Evolutionary conservation across 345 rosid genomes (phyloP).

Genomic region (Moricandia moricandioides): DNA sequence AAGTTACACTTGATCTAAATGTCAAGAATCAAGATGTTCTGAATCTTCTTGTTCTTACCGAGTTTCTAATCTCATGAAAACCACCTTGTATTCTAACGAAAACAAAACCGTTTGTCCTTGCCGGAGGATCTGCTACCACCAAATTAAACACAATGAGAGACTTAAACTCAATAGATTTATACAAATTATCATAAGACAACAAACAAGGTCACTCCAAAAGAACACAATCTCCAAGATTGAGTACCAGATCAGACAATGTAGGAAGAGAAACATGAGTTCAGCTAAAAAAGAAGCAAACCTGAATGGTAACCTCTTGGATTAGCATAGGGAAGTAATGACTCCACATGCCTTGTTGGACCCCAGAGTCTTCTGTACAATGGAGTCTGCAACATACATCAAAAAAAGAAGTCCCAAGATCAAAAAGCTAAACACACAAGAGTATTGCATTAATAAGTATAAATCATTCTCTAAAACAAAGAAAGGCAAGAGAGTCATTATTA

Average conservation of each 20-base stretch:
- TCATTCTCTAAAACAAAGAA: background rate
- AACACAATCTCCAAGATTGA: background rate
- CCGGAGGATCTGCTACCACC: constrained; percentile 53
- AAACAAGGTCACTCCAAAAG: no score
- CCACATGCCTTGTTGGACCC: constrained; percentile 77
- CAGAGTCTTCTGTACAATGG: constrained; percentile 77
- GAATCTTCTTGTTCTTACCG: constrained; percentile 57
- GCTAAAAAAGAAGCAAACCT: constrained; percentile 44
- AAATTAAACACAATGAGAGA: constrained; percentile 4
- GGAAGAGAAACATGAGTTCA: background rate
- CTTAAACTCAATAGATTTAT: no score
- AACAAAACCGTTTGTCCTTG: constrained; percentile 62
- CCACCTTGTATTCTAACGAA: constrained; percentile 98
- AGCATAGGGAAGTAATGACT: constrained; percentile 74
- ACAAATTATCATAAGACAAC: no score
- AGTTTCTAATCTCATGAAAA: constrained; percentile 92
- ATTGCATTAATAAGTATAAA: background rate
- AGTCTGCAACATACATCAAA: constrained; percentile 45
- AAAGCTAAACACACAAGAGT: background rate
- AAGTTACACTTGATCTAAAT: background rate
- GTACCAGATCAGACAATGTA: constrained; percentile 10
- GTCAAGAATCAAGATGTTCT: constrained; percentile 4
- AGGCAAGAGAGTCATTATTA: constrained; percentile 10
- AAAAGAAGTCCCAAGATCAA: constrained; percentile 5
- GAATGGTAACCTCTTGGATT: constrained; percentile 77